Percentiles rank a stretch among this genome's conserved stretches.
These are phyloP conservation scores for Ploettnerulaceae sp. DNA, from an alignment of 2,329 filamentous ascomycete genomes.

Conservation along the genomic window DNA sequence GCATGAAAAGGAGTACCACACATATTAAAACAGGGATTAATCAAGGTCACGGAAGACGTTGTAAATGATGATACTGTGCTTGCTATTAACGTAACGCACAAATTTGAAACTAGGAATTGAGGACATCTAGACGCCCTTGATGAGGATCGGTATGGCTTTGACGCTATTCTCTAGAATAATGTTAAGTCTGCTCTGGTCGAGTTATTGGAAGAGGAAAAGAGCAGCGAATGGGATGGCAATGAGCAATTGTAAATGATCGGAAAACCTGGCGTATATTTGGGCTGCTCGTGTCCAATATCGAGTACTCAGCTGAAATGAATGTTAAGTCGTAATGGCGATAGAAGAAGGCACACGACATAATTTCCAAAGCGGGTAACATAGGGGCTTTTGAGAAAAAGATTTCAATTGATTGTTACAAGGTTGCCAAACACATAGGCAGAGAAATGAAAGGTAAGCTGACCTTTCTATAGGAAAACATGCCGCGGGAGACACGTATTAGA, in stretches of 20 bases:
- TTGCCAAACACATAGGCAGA: no score
- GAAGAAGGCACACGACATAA: no score
- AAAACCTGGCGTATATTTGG: constrained; percentile 17
- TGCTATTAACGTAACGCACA: constrained; percentile 18
- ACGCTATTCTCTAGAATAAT: constrained; percentile 25
- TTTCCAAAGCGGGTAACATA: no score
- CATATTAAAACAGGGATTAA: not conserved
- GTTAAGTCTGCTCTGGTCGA: constrained; percentile 20
- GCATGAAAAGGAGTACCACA: constrained; percentile 3
- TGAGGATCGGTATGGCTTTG: constrained; percentile 17
- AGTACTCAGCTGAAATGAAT: no score
- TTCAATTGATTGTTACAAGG: no score
- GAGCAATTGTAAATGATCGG: constrained; percentile 12
- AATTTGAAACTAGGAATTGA: constrained; percentile 3
- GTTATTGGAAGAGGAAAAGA: constrained; percentile 19
- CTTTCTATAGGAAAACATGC: not conserved
- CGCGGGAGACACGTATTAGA: not conserved
- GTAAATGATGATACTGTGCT: constrained; percentile 1
- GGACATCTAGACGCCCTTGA: not conserved
- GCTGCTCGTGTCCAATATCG: constrained; percentile 16
- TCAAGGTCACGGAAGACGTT: constrained; percentile 6
- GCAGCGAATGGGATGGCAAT: no score
- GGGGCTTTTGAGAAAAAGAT: no score
- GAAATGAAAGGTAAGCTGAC: not conserved
- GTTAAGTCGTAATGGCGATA: no score